Evolutionary conservation across 768 basidiomycete species (phyloP), one percentile per base, ranked within the genome.

Genomic region (Chalciporus piperatus): DNA sequence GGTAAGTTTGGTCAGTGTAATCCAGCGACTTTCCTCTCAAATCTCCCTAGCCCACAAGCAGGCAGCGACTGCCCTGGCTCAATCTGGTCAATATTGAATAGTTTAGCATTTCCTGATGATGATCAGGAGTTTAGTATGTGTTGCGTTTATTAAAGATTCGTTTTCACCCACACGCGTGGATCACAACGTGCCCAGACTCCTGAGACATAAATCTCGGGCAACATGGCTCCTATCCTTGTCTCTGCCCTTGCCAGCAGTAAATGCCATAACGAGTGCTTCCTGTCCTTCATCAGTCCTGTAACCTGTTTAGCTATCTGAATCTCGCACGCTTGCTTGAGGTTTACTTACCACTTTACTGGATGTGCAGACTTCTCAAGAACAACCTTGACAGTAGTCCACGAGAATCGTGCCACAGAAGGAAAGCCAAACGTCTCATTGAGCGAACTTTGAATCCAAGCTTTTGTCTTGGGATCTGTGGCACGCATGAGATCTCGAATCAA

Each of bases 311-410:
- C 37, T 47, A n/a, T 17, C 0, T 1, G 38, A 51, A 20, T 17
- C 23, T 12, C 28, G 23, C 11, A 22, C 8, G 16, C 2, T 10
- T 27, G 13, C 16, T 17, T 30, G n/a, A 50, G 28, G 23, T 32
- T 30, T 48, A 52, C 62, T 3, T 33, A 95, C 96, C 97, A 99
- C 72, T 88, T 82, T 11, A 90, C 84, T 2, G 75, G 60, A 65
- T 92, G 86, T 0, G 81, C 96, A 35, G 82, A 74, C 63, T 89
- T 89, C 45, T 96, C 92, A 14, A 99, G 71, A 3, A 84, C 67
- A 2, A 90, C 79, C 64, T 93, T 94, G 54, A 95, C 84, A 0
- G 97, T 97, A 3, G 90, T 84, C 97, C 97, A 99, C 2, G 90
- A 93, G 71, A 98, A 98, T 16, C 97, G 83, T 3, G 84, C 95